Percentiles rank a stretch among this genome's conserved stretches.
phyloP scores from a whole-genome alignment of 1,139 yeast genomes.

The Pneumocystis murina region DNA sequence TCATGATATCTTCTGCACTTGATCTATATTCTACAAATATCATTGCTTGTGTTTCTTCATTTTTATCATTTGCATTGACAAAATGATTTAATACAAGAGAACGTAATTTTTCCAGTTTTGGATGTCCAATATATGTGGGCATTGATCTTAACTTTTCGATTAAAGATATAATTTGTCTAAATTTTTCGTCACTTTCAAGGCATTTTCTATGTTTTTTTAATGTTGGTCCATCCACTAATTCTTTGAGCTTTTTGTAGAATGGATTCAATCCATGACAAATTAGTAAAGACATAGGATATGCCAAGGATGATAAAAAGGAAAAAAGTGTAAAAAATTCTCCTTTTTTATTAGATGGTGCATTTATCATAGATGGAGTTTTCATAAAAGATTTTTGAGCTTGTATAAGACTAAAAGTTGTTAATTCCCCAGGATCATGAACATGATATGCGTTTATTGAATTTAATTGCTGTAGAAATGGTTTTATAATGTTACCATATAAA shows the following conservation, averaged over 20 bases:
- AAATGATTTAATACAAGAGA: constrained; percentile 14
- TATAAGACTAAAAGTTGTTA: constrained; percentile 60
- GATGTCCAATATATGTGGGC: constrained; percentile 47
- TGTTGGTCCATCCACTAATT: constrained; percentile 28
- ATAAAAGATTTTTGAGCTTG: constrained; percentile 43
- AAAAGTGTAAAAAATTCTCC: constrained; percentile 20
- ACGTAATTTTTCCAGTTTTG: constrained; percentile 35
- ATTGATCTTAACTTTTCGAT: constrained; percentile 34
- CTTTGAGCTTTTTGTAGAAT: constrained; percentile 34
- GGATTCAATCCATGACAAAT: constrained; percentile 72
- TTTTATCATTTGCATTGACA: constrained; percentile 11
- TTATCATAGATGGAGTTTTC: constrained; percentile 17
- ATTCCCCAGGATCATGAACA: constrained; percentile 45
- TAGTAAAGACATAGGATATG: constrained; percentile 38
- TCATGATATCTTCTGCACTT: constrained; percentile 75
- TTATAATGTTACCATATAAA: constrained; percentile 43
- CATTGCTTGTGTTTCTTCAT: constrained; percentile 54
- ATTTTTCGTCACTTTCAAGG: constrained; percentile 40
- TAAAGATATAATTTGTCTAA: constrained; percentile 31
- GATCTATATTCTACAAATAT: constrained; percentile 79
- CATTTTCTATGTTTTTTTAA: constrained; percentile 46
- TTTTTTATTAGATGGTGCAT: constrained; percentile 13
- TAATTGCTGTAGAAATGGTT: constrained; percentile 51
- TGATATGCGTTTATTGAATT: constrained; percentile 48
- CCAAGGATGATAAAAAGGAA: constrained; percentile 55